phyloP scores from a whole-genome alignment of 257 asterid genomes.

The Fraxinus anomala region DNA sequence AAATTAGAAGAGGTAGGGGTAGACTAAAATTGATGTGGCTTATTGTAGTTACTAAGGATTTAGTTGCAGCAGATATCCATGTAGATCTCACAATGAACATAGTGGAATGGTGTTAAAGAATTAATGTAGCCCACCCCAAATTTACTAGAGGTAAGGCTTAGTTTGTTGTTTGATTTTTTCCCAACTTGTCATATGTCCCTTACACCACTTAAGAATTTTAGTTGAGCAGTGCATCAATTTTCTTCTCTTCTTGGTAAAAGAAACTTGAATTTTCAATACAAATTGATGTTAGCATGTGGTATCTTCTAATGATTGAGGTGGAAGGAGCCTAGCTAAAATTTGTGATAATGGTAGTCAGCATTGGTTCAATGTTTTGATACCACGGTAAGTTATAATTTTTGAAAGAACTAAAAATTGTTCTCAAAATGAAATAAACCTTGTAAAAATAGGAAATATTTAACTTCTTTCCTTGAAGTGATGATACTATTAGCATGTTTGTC shows the following conservation, averaged over 20 bases:
- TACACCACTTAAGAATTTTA: not conserved
- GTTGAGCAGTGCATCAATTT: not conserved
- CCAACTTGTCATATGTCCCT: not conserved
- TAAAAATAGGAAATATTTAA: not conserved
- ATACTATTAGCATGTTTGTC: not conserved
- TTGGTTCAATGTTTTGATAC: not conserved
- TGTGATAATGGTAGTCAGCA: not conserved
- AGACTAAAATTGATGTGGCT: not conserved
- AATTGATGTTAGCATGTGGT: not conserved
- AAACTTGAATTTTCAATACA: not conserved
- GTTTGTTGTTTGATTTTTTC: not conserved
- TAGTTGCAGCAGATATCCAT: not conserved
- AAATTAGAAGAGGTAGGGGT: not conserved
- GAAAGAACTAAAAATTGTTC: not conserved
- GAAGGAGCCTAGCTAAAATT: not conserved
- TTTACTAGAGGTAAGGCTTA: not conserved
- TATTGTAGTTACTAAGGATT: not conserved
- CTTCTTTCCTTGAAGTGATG: not conserved
- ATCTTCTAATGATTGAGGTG: constrained; percentile 1
- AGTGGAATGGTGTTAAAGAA: not conserved
- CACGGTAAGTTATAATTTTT: not conserved
- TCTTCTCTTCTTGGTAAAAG: not conserved
- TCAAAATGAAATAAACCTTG: not conserved
- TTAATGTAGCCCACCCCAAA: not conserved
- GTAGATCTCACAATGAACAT: not conserved